A percentile compares a stretch with the other conserved stretches of the same genome.
Conservation (phyloP, 257 asterid species). For the Penstemon newberryi region DNA sequence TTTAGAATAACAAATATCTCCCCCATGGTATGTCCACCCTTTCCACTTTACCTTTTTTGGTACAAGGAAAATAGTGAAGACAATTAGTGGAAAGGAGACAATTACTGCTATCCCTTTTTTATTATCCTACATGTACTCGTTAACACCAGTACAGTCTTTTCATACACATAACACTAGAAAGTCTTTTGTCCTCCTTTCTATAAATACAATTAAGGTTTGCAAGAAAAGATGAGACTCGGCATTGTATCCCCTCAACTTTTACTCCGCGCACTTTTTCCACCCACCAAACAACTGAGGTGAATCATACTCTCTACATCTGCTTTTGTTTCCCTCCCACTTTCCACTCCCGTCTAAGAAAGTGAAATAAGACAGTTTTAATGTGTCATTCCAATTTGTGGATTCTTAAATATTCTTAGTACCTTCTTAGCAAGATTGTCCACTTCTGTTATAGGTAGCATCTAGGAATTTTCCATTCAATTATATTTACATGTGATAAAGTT, state of each 20-base stretch:
- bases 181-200: background rate
- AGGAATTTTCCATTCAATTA: background rate
- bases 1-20: background rate
- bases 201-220: background rate
- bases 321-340: background rate
- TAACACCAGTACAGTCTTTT: background rate
- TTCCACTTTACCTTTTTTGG: background rate
- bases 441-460: background rate
- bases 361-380: background rate
- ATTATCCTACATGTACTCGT: background rate
- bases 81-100: background rate
- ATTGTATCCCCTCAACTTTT: background rate
- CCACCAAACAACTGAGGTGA: background rate
- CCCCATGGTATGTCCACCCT: background rate
- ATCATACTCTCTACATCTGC: background rate
- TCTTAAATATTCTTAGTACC: too few relatives aligned
- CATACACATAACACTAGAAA: background rate
- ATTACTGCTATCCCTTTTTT: background rate
- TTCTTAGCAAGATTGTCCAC: background rate
- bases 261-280: background rate
- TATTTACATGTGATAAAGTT: background rate
- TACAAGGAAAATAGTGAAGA: background rate
- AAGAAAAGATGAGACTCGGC: background rate
- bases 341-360: background rate
- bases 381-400: background rate